Evolutionary conservation across 306 rosid genomes (phyloP).

Genomic region (Citrullus mucosospermus): DNA sequence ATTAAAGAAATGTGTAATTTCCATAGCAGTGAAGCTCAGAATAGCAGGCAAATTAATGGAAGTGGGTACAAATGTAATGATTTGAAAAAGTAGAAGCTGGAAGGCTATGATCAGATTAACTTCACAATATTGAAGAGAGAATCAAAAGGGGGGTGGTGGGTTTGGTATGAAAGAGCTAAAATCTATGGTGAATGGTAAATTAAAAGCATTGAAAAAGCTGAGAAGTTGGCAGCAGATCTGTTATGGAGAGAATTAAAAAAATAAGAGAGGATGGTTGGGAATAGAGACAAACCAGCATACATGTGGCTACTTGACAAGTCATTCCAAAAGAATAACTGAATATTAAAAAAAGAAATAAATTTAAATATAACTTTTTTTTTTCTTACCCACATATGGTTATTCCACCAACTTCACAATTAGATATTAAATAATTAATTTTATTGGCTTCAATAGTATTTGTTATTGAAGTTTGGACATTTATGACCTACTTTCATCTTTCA

Average conservation of each 20-base stretch:
- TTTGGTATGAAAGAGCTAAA: not conserved
- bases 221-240: not conserved
- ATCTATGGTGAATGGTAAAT: not conserved
- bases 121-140: not conserved
- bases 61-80: not conserved
- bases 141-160: not conserved
- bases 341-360: not conserved
- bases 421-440: too few species aligned
- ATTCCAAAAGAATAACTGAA: not conserved
- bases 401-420: too few species aligned
- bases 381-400: too few species aligned
- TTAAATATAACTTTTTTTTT: too few species aligned
- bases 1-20: not conserved
- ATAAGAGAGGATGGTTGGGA: not conserved
- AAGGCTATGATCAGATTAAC: not conserved
- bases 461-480: too few species aligned
- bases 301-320: not conserved
- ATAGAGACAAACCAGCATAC: not conserved
- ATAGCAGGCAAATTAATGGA: not conserved
- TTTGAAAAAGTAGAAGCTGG: not conserved
- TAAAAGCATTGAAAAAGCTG: slow-evolving; percentile 2
- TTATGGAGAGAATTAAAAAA: not conserved
- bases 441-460: too few species aligned
- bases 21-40: not conserved
- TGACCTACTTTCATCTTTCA: too few species aligned